phyloP scores from a whole-genome alignment of 2,329 filamentous ascomycete genomes.

The Colletotrichum acutatum region DNA sequence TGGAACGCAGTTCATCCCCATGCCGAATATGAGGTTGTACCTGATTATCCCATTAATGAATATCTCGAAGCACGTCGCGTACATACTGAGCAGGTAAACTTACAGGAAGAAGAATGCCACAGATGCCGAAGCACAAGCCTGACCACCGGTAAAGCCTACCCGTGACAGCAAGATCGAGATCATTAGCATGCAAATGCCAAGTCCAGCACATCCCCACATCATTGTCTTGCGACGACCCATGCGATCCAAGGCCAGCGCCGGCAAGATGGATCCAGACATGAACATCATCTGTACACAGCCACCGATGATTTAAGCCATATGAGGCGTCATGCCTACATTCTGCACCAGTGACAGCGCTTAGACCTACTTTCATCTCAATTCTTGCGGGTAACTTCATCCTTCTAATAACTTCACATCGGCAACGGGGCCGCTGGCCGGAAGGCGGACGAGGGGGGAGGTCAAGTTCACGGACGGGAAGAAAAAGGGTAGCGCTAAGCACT shows the following conservation, averaged over 20 bases:
- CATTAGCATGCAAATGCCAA: constrained; percentile 50
- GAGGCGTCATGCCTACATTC: constrained; percentile 45
- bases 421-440: neutral
- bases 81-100: constrained; percentile 18
- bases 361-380: neutral
- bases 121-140: constrained; percentile 39
- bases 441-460: neutral
- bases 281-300: constrained; percentile 52
- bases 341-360: constrained; percentile 37
- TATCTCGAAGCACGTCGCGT: neutral
- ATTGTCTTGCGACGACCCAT: constrained; percentile 54
- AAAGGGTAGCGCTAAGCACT: neutral
- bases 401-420: neutral
- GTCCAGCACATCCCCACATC: constrained; percentile 51
- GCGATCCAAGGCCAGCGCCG: constrained; percentile 47
- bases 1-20: constrained; percentile 46
- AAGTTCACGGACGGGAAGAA: neutral
- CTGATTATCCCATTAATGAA: neutral
- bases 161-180: constrained; percentile 46
- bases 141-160: constrained; percentile 31
- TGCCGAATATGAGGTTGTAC: constrained; percentile 44
- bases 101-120: constrained; percentile 51
- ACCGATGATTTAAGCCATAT: constrained; percentile 46
- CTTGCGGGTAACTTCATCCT: too few relatives aligned
- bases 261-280: constrained; percentile 48